Base-by-base conservation (phyloP, 2,329 filamentous ascomycete genomes). In the Xylaria sp. region DNA sequence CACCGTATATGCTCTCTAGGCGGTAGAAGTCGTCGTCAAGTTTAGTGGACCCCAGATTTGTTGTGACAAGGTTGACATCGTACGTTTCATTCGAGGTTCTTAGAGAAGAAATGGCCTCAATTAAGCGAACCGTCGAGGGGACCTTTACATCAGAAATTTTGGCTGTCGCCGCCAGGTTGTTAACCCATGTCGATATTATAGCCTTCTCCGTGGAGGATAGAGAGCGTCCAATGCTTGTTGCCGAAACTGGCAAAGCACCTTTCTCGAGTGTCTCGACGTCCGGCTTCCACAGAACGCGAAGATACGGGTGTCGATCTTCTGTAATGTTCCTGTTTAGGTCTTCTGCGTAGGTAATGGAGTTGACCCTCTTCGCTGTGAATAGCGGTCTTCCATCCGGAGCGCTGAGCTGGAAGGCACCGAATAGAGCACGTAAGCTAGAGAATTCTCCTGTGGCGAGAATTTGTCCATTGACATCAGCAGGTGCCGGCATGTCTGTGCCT, bases 201-300 rank as follows among this genome's bases (percentile, higher is more conserved):
- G 64, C 58, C 39, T 58, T 67, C 55, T 69, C 63, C 58, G 55
- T 64, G 23, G 39, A n/a, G 41, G 67, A 60, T 20, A 70, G 46
- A 39, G 58, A 18, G 28, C 54, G 55, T 64, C 59, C 67, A 46
- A 69, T 55, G 10, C 18, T 51, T n/a, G 62, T 67, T 46, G 60
- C 60, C 56, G 60, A 64, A 23, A 56, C 28, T 36, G 68, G 68
- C 49, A 70, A 61, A 25, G 56, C 49, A 23, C 64, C 54, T 13
- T 64, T 63, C 60, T 54, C 67, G 2, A 68, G 41, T 6, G 67
- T 56, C 33, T 54, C 46, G 13, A 69, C 59, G 59, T 69, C 67
- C 36, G 67, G 67, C 54, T 69, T 69, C 67, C 67, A 69, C n/a
- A 66, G 36, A 23, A 69, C 67, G 13, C 67, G 67, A 31, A 69